phyloP scores from a whole-genome alignment of 1,284 basidiomycete species.

The Apiotrichum laibachii region DNA sequence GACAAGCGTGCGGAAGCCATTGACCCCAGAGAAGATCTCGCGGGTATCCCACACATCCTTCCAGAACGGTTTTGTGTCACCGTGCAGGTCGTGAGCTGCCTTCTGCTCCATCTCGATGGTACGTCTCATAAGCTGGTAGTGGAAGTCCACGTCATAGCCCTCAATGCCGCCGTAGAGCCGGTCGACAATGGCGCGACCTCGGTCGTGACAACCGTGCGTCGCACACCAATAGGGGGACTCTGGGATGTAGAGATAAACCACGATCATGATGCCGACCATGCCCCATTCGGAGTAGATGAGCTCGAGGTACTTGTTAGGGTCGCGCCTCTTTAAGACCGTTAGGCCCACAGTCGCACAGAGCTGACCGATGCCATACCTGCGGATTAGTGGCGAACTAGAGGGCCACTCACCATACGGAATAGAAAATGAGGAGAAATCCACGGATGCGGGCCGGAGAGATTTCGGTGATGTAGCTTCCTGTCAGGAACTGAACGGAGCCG shows the following conservation, averaged over 20 bases:
- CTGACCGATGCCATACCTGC: constrained; percentile 20
- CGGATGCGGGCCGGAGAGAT: constrained; percentile 30
- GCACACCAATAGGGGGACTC: background rate
- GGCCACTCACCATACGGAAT: constrained; percentile 21
- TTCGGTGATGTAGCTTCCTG: constrained; percentile 33
- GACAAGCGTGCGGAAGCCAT: constrained; percentile 17
- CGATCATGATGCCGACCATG: constrained; percentile 20
- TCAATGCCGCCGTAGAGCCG: constrained; percentile 31
- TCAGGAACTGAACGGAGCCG: constrained; percentile 34
- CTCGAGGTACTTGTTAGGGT: constrained; percentile 26
- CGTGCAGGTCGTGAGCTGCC: constrained; percentile 16
- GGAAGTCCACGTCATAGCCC: constrained; percentile 36
- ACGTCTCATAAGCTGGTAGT: constrained; percentile 27
- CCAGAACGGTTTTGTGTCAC: constrained; percentile 11
- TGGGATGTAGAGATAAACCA: background rate
- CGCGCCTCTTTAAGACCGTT: constrained; percentile 20
- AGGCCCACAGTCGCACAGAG: constrained; percentile 26
- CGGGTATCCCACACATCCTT: constrained; percentile 15
- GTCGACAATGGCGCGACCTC: constrained; percentile 3
- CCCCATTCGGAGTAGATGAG: constrained; percentile 32
- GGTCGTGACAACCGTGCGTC: background rate
- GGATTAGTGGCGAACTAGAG: too few species aligned
- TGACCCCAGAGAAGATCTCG: constrained; percentile 25
- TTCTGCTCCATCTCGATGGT: constrained; percentile 26
- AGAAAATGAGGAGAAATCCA: constrained; percentile 32